These are phyloP conservation scores for Aspergillus thermomutatus DNA, from an alignment of 2,329 filamentous ascomycete species.

Conservation along the genomic window DNA sequence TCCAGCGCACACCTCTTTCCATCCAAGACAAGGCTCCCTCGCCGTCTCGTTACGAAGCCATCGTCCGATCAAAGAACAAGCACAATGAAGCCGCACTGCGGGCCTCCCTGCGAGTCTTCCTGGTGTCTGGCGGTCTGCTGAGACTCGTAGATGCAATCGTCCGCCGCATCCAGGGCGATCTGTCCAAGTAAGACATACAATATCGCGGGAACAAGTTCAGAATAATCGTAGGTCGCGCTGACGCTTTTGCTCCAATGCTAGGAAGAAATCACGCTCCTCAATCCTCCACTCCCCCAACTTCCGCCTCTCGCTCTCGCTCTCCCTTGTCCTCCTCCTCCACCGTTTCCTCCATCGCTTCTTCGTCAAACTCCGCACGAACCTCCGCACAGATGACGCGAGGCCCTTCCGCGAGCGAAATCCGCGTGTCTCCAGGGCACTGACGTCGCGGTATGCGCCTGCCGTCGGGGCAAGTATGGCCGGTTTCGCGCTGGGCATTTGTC, in stretches of 20 bases:
- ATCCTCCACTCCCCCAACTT: conserved; percentile 62
- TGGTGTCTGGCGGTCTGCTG: conserved; percentile 60
- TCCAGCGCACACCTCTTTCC: conserved; percentile 64
- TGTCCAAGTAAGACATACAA: conserved; percentile 18
- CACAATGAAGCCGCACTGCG: conserved; percentile 69
- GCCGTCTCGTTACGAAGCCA: conserved; percentile 51
- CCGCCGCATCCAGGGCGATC: conserved; percentile 22
- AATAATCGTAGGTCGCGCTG: background rate
- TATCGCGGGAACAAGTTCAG: background rate
- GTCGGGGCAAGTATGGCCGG: conserved; percentile 88
- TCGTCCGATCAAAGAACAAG: conserved; percentile 55
- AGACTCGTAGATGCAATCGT: conserved; percentile 58
- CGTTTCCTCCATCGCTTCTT: conserved; percentile 89
- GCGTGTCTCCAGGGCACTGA: conserved; percentile 68
- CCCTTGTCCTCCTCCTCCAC: conserved; percentile 82
- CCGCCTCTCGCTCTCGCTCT: conserved; percentile 76
- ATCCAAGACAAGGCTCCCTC: conserved; percentile 53
- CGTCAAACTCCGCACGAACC: conserved; percentile 68
- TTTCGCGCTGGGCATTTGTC: conserved; percentile 76
- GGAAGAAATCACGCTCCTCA: conserved; percentile 37
- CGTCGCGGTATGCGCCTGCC: conserved; percentile 78
- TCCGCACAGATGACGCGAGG: conserved; percentile 74
- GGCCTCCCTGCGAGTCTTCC: conserved; percentile 68
- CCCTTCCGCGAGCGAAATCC: conserved; percentile 84
- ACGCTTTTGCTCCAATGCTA: conserved; percentile 9